Base-by-base conservation (phyloP, 768 basidiomycete genomes). In the Sarcodon sp. region DNA sequence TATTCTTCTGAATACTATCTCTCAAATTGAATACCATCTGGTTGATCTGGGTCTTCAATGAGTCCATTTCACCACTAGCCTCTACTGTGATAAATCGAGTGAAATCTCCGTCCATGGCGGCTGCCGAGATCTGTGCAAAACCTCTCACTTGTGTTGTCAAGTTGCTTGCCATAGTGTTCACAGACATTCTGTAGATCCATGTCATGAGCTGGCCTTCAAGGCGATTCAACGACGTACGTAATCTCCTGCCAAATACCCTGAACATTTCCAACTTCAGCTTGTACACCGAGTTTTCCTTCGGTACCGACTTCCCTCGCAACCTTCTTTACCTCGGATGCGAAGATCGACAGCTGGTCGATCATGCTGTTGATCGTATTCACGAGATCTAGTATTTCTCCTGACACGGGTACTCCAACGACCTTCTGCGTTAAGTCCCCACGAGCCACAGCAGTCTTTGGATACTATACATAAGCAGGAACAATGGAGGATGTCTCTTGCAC, bases 201-300 rank as follows among this genome's bases (percentile, higher is more conserved):
- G 12, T 7, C 31, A 34, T 16, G 35, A 39, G 38, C 33, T 13
- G 1, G 16, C 9, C 33, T 36, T 18, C 47, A 32, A 6, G 18
- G 43, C 15, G 6, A 12, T 18, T 31, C 35, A 12, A 43, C 33
- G 15, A 75, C 87, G 49, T 61, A 92, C 87, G 93, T 97, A 62
- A 99, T 98, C 63, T 94, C 92, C 57, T 93, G 88, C 96, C 96
- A 99, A 33, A 91, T 93, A 35, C 96, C 96, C 60, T 97, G 90
- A 6, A 98, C 87, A 49, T 92, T 89, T 50, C 90, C 91, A 7
- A 97, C 89, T 63, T 97, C 90, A 4, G 96, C 96, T 59, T 96
- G 93, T 0, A 94, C 96, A 55, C 96, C 94, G 5, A 98, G 70
- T 66, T 97, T 97, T n/a, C 96, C 94, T 59, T 97, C 92, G 11